Conservation (phyloP, 2,329 filamentous ascomycete genomes). For the Teratosphaeria epicoccoides region DNA sequence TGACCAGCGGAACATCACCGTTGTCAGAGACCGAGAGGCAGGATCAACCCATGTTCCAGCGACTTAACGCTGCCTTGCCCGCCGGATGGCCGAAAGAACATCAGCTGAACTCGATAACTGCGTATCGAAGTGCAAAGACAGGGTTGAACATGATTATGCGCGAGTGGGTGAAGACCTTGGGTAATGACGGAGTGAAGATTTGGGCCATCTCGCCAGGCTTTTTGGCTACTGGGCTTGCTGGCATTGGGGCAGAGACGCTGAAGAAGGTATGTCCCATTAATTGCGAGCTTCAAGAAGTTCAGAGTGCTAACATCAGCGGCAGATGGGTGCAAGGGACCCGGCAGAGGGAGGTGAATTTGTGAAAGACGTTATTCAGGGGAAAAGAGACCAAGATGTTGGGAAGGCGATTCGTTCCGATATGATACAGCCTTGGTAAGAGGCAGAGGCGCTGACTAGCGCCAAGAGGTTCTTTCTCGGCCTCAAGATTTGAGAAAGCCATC, state of each 20-base stretch:
- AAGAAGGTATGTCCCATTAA: conserved; percentile 20
- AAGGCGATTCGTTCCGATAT: conserved; percentile 27
- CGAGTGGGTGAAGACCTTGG: conserved; percentile 34
- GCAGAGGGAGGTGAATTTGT: conserved; percentile 29
- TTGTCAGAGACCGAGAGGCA: conserved; percentile 27
- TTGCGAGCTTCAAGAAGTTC: neutral
- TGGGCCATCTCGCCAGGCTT: conserved; percentile 38
- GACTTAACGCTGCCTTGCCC: conserved; percentile 16
- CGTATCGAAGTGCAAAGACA: conserved; percentile 35
- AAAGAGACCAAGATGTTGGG: conserved; percentile 29
- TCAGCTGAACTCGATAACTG: conserved; percentile 16
- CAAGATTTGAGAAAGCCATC: too few species aligned
- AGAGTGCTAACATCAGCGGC: neutral
- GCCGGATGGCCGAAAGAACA: conserved; percentile 40
- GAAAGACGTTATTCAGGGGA: conserved; percentile 30
- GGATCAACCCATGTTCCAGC: conserved; percentile 16
- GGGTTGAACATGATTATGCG: conserved; percentile 42
- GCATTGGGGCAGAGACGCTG: conserved; percentile 20
- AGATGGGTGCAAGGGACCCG: conserved; percentile 30
- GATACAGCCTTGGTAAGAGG: conserved; percentile 30
- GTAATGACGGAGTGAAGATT: conserved; percentile 38
- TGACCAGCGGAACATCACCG: conserved; percentile 33
- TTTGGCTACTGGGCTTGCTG: conserved; percentile 35
- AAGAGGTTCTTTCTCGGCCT: neutral
- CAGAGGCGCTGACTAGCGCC: neutral